Base-by-base conservation (phyloP, 2,329 filamentous ascomycete species). In the Fusarium heterosporum region DNA sequence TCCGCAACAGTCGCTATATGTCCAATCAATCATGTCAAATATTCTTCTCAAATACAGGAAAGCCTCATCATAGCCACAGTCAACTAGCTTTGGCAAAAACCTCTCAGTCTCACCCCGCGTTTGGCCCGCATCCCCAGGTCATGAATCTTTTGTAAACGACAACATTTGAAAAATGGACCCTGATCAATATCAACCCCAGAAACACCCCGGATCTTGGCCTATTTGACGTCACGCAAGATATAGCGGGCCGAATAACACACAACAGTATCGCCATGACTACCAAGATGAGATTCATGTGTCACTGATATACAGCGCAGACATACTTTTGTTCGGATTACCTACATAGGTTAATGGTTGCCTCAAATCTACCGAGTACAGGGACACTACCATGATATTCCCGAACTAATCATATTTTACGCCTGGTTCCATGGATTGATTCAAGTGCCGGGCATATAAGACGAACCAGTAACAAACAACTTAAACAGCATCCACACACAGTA, bases 141-240 rank as follows among this genome's bases (percentile, higher is more conserved):
- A 19, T 17, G 45, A 53, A 42, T 45, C 43, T 32, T 50, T 47
- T 48, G 36, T 38, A 47, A 56, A 36, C 41, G 38, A 38, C 12
- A 40, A 40, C 8, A 13, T n/a, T 17, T 51, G 25, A 34, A 13
- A 17, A 19, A 49, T 41, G 39, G 52, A 13, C 25, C 50, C 47
- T 14, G 47, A 22, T 40, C 43, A 51, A 28, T 40, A 40, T 66
- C 17, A 54, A 60, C 41, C 52, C 50, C 48, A 45, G 40, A 22
- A 45, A 45, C 49, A 46, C 34, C 41, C 59, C 59, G 36, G 49
- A 43, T 39, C 39, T 29, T 52, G 38, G 34, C 11, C n/a, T 6
- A 7, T 45, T 36, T 72, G 64, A 72, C 70, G 70, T 72, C 70
- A 72, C 51, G 12, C 13, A 42, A 26, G 12, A 40, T 30, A 40